Evolutionary conservation across 345 rosid species (phyloP).

Genomic region (Populus davidiana): DNA sequence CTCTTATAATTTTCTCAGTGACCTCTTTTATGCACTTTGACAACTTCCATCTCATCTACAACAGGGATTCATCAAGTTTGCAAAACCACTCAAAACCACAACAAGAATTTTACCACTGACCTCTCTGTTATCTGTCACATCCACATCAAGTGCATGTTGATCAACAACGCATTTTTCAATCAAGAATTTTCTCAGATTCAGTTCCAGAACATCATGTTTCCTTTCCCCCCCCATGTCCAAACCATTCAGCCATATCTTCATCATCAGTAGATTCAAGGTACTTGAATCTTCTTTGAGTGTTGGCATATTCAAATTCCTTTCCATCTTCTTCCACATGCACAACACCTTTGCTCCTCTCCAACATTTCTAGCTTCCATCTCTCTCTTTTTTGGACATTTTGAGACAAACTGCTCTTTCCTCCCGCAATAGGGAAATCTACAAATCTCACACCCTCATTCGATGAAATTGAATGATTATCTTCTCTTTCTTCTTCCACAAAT

Average conservation of each 20-base stretch:
- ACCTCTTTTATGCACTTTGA: too few species aligned
- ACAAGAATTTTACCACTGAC: too few species aligned
- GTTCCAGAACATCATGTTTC: background rate
- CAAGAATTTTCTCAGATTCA: background rate
- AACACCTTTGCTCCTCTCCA: conserved; percentile 16
- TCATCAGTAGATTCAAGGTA: conserved; percentile 39
- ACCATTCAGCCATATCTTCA: conserved; percentile 75
- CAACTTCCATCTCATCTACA: too few species aligned
- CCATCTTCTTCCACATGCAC: conserved; percentile 20
- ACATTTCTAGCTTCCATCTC: conserved; percentile 56
- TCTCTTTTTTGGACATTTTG: conserved; percentile 38
- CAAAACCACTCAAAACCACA: too few species aligned
- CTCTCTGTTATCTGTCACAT: background rate
- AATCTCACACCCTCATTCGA: conserved; percentile 25
- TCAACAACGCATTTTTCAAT: background rate
- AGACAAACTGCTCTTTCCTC: conserved; percentile 58
- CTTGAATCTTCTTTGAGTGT: conserved; percentile 28
- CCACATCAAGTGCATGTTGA: too few species aligned
- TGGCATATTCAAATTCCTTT: conserved; percentile 12
- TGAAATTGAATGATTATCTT: conserved; percentile 13
- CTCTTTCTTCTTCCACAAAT: conserved; percentile 45
- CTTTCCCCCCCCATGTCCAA: conserved; percentile 25
- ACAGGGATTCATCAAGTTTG: too few species aligned
- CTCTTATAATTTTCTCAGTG: too few species aligned
- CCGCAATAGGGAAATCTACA: conserved; percentile 53